A percentile compares a stretch with the other conserved stretches of the same genome.
Evolutionary conservation across 2,329 filamentous ascomycete species (phyloP).

Genomic region (Fusarium sp.): DNA sequence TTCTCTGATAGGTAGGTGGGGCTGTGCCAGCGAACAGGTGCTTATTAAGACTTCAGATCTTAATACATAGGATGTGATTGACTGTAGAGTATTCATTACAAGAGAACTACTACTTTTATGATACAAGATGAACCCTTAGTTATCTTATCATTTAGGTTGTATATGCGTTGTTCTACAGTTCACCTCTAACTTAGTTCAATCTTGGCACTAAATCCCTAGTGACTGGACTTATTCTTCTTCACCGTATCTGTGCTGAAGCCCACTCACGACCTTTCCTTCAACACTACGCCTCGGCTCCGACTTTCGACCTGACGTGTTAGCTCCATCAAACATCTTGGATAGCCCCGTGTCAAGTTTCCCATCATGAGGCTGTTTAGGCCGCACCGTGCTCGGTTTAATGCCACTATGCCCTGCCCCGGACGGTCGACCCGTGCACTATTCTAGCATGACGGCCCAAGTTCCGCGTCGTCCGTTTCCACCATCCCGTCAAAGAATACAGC

Average conservation of each 20-base stretch:
- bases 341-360: slow-evolving; percentile 4
- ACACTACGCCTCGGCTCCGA: slow-evolving; percentile 16
- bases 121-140: background rate
- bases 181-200: background rate
- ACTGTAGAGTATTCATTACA: background rate
- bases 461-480: slow-evolving; percentile 19
- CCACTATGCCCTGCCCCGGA: background rate
- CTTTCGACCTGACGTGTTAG: slow-evolving; percentile 12
- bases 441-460: slow-evolving; percentile 17
- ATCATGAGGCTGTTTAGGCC: slow-evolving; percentile 6
- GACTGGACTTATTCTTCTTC: slow-evolving; percentile 19
- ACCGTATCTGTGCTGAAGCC: slow-evolving; percentile 29
- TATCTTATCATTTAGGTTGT: background rate
- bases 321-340: background rate
- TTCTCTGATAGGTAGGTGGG: background rate
- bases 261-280: background rate
- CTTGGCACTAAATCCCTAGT: background rate
- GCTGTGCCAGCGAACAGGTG: no score
- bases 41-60: no score
- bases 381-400: background rate
- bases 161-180: background rate
- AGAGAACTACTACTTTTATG: background rate
- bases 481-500: slow-evolving; percentile 17
- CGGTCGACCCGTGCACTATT: slow-evolving; percentile 21
- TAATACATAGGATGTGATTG: background rate